phyloP scores from a whole-genome alignment of 257 asterid species.

The Solanum gracilifrons region DNA sequence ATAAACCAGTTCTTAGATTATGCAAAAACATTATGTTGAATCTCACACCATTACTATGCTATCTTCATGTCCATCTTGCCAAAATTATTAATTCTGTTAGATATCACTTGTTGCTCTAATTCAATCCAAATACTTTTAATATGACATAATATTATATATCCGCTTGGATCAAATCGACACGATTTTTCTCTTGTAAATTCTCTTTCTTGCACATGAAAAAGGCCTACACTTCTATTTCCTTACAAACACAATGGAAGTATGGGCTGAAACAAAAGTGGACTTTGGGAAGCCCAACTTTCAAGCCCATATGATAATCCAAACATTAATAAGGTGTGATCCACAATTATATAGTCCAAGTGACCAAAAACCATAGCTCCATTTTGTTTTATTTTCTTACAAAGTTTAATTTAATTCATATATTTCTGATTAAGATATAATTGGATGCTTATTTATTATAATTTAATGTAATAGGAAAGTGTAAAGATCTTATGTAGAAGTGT shows the following conservation, averaged over 20 bases:
- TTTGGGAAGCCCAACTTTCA: neutral
- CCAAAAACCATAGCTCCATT: neutral
- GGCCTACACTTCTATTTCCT: neutral
- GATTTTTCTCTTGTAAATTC: neutral
- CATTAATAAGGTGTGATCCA: neutral
- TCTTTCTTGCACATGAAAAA: neutral
- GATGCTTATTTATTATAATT: neutral
- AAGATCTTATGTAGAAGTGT: neutral
- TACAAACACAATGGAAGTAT: neutral
- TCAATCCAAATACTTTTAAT: neutral
- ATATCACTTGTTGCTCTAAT: neutral
- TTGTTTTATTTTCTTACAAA: neutral
- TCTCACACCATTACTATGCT: neutral
- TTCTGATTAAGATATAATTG: neutral
- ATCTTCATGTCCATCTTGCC: neutral
- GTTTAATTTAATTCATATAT: neutral
- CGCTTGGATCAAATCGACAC: rapidly evolving
- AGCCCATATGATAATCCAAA: neutral
- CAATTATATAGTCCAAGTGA: neutral
- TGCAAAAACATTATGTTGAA: neutral
- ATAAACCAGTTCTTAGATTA: neutral
- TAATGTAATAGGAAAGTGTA: neutral
- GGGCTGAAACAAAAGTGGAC: neutral
- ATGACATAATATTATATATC: neutral
- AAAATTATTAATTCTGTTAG: neutral